phyloP scores from a whole-genome alignment of 306 rosid species.

The Senna siamea region DNA sequence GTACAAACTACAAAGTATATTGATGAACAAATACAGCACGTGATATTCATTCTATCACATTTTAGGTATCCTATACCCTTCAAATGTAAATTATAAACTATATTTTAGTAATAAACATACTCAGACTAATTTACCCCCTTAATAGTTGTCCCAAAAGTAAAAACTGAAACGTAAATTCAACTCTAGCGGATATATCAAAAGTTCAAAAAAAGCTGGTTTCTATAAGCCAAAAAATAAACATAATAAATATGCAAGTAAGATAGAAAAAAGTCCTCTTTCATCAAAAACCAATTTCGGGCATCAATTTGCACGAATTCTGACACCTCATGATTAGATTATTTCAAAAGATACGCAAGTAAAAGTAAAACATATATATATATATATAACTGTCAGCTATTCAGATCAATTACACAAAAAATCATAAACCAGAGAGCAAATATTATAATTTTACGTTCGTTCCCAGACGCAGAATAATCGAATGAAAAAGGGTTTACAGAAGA shows the following conservation, averaged over 20 bases:
- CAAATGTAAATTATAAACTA: slow-evolving; percentile 3
- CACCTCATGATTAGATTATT: background rate
- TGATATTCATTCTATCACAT: slow-evolving; percentile 5
- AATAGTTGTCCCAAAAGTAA: background rate
- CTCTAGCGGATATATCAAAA: background rate
- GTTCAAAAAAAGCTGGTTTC: background rate
- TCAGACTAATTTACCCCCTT: background rate
- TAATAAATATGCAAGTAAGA: too few species aligned
- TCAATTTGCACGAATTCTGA: slow-evolving; percentile 4
- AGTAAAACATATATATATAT: too few species aligned
- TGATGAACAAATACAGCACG: background rate
- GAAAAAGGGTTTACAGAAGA: background rate
- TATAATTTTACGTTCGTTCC: background rate
- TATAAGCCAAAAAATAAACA: background rate
- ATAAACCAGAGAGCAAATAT: background rate
- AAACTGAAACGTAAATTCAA: background rate
- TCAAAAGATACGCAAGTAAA: background rate
- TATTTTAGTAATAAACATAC: background rate
- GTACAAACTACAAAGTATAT: background rate
- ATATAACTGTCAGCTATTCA: background rate
- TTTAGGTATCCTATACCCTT: too few species aligned
- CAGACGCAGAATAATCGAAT: background rate
- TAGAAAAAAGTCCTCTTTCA: background rate
- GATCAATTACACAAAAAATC: slow-evolving; percentile 1
- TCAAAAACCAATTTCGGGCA: background rate